phyloP scores from a whole-genome alignment of 768 basidiomycete genomes.

The Serendipita sp. region DNA sequence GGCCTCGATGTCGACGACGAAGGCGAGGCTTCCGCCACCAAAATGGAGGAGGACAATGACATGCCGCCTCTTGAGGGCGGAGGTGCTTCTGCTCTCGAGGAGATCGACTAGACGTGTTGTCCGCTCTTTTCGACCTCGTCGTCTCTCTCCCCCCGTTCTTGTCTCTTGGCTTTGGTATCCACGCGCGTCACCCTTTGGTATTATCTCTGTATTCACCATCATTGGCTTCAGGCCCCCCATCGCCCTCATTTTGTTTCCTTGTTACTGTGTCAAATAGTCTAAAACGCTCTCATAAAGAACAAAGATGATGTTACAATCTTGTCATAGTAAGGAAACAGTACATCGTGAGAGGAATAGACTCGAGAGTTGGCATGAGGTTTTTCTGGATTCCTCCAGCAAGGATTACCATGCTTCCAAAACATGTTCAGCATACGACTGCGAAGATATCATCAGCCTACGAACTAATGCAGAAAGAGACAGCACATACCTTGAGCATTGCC shows the following conservation, averaged over 20 bases:
- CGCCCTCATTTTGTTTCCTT: not conserved
- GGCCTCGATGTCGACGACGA: slow-evolving; percentile 83
- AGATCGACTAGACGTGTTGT: not conserved
- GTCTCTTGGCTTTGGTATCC: not conserved
- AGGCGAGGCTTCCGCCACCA: slow-evolving; percentile 11
- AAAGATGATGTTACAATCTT: not conserved
- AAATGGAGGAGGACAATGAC: not conserved
- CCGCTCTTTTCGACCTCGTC: not conserved
- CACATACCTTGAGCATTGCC: slow-evolving; percentile 44
- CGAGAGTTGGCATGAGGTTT: not conserved
- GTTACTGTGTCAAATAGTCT: too few species aligned
- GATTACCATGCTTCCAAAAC: not conserved
- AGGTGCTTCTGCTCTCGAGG: not conserved
- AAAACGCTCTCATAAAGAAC: too few species aligned
- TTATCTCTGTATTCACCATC: too few species aligned
- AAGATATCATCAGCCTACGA: too few species aligned
- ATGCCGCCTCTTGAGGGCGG: not conserved
- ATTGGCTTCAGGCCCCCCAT: not conserved
- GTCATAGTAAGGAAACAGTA: not conserved
- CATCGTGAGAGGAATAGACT: not conserved
- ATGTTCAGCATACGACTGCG: not conserved
- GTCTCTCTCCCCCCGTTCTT: not conserved
- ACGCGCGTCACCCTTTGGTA: not conserved
- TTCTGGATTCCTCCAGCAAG: not conserved
- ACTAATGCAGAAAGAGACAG: not conserved